Percentiles rank a stretch among this genome's conserved stretches.
Conservation (phyloP, 2,329 filamentous ascomycete genomes). For the Chrysosphaeria jannelii region DNA sequence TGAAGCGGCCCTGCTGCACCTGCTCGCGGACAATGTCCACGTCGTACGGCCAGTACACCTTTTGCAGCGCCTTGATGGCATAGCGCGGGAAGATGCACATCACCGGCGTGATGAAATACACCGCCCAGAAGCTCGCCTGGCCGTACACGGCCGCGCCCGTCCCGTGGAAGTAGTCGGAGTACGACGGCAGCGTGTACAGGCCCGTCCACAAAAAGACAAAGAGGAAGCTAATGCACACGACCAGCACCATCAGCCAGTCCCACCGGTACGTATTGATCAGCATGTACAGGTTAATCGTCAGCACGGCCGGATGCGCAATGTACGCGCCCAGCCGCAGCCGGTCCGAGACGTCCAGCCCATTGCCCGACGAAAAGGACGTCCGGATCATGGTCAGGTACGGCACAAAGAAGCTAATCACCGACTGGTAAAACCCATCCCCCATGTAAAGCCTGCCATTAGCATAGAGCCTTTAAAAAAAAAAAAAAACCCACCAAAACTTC, state of each 20-base stretch:
- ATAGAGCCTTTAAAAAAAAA: conserved; percentile 25
- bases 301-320: conserved; percentile 53
- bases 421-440: conserved; percentile 84
- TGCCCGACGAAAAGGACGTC: conserved; percentile 37
- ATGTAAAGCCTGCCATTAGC: too few species aligned
- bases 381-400: conserved; percentile 51
- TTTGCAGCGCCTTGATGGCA: conserved; percentile 60
- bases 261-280: conserved; percentile 90
- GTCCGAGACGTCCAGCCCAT: conserved; percentile 48
- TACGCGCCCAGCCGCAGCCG: conserved; percentile 65
- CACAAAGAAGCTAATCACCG: conserved; percentile 75
- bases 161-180: conserved; percentile 33
- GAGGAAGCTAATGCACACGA: conserved; percentile 54
- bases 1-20: conserved; percentile 54
- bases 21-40: conserved; percentile 92
- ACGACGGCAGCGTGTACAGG: conserved; percentile 32
- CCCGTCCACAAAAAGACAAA: conserved; percentile 93
- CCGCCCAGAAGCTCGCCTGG: conserved; percentile 62
- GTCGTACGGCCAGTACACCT: conserved; percentile 78
- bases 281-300: conserved; percentile 83
- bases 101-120: conserved; percentile 47
- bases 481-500: conserved; percentile 99
- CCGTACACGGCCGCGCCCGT: conserved; percentile 53
- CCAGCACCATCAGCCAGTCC: conserved; percentile 84
- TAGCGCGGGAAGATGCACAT: conserved; percentile 74